These are phyloP conservation scores for Petunia secreta DNA, from an alignment of 257 asterid genomes.

Conservation along the genomic window DNA sequence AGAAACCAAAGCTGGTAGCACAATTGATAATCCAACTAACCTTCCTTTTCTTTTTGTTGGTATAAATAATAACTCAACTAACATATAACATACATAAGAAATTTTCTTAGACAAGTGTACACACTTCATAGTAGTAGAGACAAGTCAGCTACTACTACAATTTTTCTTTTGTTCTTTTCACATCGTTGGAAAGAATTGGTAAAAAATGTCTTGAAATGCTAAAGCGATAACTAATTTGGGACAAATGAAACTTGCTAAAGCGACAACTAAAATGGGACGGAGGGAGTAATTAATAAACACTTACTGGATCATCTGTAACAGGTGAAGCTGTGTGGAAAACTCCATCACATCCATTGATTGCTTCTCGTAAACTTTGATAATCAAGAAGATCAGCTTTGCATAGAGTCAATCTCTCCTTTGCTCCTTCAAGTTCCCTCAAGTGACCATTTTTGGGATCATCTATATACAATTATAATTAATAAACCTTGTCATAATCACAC, in stretches of 20 bases:
- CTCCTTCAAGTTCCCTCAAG: conserved; percentile 83
- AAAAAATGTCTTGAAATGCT: too few relatives aligned
- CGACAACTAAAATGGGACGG: background rate
- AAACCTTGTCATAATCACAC: background rate
- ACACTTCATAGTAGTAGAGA: background rate
- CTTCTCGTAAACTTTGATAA: conserved; percentile 67
- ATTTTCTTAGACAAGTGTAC: background rate
- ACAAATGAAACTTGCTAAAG: too few relatives aligned
- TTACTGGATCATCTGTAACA: conserved; percentile 88
- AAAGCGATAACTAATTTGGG: too few relatives aligned
- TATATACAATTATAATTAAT: conserved; percentile 23
- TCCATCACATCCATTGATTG: conserved; percentile 91
- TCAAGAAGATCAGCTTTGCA: conserved; percentile 82
- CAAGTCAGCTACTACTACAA: background rate
- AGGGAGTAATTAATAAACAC: conserved; percentile 19
- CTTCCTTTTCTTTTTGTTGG: background rate
- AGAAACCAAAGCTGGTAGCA: background rate
- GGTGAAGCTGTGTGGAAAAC: conserved; percentile 99
- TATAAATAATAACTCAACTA: too few relatives aligned
- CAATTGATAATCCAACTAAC: background rate
- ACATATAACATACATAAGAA: background rate
- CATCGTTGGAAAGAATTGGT: background rate
- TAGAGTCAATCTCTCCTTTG: conserved; percentile 74
- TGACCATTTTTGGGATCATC: conserved; percentile 85
- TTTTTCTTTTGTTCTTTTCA: background rate